Percentiles rank a stretch among this genome's conserved stretches.
These are phyloP conservation scores for Pythium brassicae DNA, from an alignment of 352 stramenopile genomes.

Conservation along the genomic window DNA sequence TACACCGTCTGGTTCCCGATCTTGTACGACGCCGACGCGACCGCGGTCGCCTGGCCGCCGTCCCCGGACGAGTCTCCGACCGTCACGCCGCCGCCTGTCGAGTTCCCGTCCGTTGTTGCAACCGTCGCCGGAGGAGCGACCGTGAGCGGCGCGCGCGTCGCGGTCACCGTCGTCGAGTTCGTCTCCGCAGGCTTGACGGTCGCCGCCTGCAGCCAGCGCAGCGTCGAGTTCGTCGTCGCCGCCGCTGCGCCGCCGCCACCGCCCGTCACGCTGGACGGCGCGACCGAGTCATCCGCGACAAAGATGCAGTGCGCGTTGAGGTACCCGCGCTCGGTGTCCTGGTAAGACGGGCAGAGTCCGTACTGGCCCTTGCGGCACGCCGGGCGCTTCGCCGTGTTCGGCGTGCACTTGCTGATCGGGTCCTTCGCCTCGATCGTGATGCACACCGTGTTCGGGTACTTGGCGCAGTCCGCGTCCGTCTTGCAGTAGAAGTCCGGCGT, in stretches of 20 bases:
- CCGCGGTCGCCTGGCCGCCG: constrained; percentile 11
- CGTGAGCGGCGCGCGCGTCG: constrained; percentile 3
- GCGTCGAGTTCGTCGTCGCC: constrained; percentile 1
- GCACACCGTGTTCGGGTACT: constrained; percentile 63
- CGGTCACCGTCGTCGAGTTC: constrained; percentile 7
- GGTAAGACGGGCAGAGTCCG: constrained; percentile 79
- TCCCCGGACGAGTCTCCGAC: constrained; percentile 17
- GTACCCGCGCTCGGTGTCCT: constrained; percentile 61
- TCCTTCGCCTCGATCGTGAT: constrained; percentile 76
- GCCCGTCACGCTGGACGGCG: constrained; percentile 10
- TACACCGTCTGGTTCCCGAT: constrained; percentile 52
- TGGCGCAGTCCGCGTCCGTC: constrained; percentile 66
- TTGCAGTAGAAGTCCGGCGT: constrained; percentile 47
- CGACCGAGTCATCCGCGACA: constrained; percentile 49
- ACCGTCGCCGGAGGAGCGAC: not conserved
- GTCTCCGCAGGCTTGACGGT: not conserved
- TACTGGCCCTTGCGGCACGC: constrained; percentile 60
- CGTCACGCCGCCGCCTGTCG: constrained; percentile 7
- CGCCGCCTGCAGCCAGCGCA: constrained; percentile 2
- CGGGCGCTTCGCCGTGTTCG: constrained; percentile 64
- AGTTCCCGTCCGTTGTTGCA: not conserved
- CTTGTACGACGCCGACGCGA: constrained; percentile 36
- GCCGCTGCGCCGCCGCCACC: not conserved
- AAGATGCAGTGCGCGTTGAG: constrained; percentile 85
- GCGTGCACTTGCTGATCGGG: constrained; percentile 75